Percentiles rank a stretch among this genome's conserved stretches.
Evolutionary conservation across 2,329 filamentous ascomycete genomes (phyloP).

Genomic region (Talaromyces sp.): DNA sequence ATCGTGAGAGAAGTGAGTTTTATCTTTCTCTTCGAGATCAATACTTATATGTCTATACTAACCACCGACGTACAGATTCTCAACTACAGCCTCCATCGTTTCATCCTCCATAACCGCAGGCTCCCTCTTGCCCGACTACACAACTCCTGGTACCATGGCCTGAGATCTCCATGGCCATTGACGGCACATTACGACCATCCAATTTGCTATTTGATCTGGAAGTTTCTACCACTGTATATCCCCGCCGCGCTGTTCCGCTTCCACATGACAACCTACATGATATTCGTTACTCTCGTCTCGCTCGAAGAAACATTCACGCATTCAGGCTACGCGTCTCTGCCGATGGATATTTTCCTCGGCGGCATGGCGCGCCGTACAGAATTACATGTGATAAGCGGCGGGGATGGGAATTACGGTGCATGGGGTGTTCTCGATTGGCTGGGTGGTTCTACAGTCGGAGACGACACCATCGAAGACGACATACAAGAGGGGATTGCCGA

Average conservation of each 20-base stretch:
- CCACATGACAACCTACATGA: conserved; percentile 55
- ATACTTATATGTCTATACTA: not conserved
- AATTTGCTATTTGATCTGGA: conserved; percentile 46
- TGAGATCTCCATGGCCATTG: conserved; percentile 50
- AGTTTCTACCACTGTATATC: conserved; percentile 52
- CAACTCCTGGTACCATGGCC: conserved; percentile 50
- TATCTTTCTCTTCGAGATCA: too few relatives aligned
- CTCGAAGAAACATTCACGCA: conserved; percentile 56
- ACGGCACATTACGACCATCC: conserved; percentile 58
- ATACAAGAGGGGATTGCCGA: conserved; percentile 35
- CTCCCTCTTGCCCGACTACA: conserved; percentile 50
- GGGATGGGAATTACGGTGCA: conserved; percentile 40
- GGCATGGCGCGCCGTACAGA: conserved; percentile 55
- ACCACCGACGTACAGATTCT: conserved; percentile 18
- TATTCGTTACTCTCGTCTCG: conserved; percentile 50
- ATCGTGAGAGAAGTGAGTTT: conserved; percentile 50
- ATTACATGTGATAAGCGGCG: conserved; percentile 46
- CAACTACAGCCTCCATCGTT: conserved; percentile 66
- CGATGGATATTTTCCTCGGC: conserved; percentile 51
- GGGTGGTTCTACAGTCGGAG: conserved; percentile 34
- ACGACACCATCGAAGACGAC: conserved; percentile 41
- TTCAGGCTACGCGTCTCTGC: conserved; percentile 54
- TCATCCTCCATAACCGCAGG: conserved; percentile 58
- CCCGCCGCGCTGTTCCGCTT: conserved; percentile 53
- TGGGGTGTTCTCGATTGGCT: conserved; percentile 43